Evolutionary conservation across 2,329 filamentous ascomycete genomes (phyloP), one percentile per base, ranked within the genome.

Genomic region (Boeremia exigua): DNA sequence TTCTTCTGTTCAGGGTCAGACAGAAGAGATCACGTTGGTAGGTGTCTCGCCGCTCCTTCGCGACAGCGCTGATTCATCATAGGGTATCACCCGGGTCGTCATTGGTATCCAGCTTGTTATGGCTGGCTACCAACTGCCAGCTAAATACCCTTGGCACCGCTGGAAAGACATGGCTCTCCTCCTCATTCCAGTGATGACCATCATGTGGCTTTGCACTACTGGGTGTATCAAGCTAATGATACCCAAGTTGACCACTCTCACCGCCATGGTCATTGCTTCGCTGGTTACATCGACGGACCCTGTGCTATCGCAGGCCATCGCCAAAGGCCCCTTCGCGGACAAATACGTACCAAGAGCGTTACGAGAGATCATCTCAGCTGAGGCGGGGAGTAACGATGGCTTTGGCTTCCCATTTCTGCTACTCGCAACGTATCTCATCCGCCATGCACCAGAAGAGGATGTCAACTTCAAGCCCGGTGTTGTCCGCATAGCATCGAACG

Each of bases 61-160:
- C 15, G 37, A 27, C 23, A 27, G 17, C 25, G 39, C 47, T 28
- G 19, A 30, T 19, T 4, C 11, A 34, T 12, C 3, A n/a, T 9
- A 79, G 69, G 81, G 81, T 11, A 63, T 87, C 7, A 80, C 79
- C 58, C 79, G 85, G n/a, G 76, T 88, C 27, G 83, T 87, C 55
- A 86, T 88, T 52, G 84, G 84, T 4, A 78, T 87, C 2, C 85
- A 88, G 61, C 77, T 87, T n/a, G 78, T 87, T 32, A 87, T 87
- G 55, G 84, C 84, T 2, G 86, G 85, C 25, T 87, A 84, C 61
- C 84, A 88, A 63, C 74, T 88, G 1, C 86, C 85, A 0, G 82
- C 82, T 38, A 82, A 80, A 64, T 88, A 87, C 67, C 73, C 81
- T 36, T 69, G 70, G 52, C 65, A 71, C 2, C 80, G 79, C 2